Percentiles rank a stretch among this genome's conserved stretches.
phyloP scores from a whole-genome alignment of 2,329 filamentous ascomycete genomes.

The Coniochaeta sp. region DNA sequence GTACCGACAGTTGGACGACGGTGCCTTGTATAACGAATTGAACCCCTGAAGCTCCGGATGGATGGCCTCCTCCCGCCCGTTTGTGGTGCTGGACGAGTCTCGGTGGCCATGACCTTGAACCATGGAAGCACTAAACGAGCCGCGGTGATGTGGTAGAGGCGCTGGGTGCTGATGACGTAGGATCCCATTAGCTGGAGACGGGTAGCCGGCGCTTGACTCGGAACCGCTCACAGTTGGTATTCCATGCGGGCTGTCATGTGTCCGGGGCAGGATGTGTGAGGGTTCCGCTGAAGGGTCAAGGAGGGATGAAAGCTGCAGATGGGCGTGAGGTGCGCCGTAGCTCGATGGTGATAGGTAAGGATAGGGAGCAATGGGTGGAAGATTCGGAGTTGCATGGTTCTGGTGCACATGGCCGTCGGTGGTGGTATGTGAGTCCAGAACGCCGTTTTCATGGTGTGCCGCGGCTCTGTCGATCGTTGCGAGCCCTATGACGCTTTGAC shows the following conservation, averaged over 20 bases:
- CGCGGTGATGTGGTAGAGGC: background rate
- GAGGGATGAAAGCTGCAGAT: background rate
- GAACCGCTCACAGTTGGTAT: conserved; percentile 1
- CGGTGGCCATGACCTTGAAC: background rate
- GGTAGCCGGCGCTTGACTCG: background rate
- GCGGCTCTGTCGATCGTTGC: background rate
- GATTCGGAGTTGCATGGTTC: background rate
- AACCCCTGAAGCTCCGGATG: background rate
- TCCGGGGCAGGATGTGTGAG: background rate
- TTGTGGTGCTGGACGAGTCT: background rate
- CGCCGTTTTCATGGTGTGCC: background rate
- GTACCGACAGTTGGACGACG: conserved; percentile 27
- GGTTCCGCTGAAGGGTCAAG: background rate
- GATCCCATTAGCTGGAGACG: background rate
- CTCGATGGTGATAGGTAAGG: background rate
- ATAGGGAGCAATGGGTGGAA: background rate
- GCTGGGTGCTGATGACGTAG: background rate
- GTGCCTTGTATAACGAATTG: conserved; percentile 11
- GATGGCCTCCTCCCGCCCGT: background rate
- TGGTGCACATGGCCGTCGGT: background rate
- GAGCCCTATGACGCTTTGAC: background rate
- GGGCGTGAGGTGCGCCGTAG: background rate
- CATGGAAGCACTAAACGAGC: background rate
- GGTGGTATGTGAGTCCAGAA: background rate
- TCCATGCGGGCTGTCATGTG: background rate